Conservation (phyloP, 176 grass and related monocot genomes). For the Echinochloa phyllopogon region DNA sequence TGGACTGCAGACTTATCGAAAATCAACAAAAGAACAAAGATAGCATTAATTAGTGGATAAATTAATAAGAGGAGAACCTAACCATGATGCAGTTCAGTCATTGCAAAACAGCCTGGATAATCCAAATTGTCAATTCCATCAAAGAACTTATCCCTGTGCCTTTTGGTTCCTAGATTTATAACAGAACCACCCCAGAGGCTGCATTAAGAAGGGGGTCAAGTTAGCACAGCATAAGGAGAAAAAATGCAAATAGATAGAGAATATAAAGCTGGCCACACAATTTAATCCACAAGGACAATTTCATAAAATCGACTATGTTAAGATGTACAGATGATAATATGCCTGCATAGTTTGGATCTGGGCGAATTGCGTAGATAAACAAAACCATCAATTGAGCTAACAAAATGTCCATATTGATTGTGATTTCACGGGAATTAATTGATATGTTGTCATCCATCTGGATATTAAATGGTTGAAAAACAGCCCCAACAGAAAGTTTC, state of each 20-base stretch:
- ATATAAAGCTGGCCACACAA: neutral
- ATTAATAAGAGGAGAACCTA: slow-evolving; percentile 41
- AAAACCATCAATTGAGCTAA: neutral
- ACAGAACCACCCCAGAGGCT: slow-evolving; percentile 97
- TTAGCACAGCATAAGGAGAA: slow-evolving; percentile 4
- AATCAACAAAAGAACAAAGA: neutral
- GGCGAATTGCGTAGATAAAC: neutral
- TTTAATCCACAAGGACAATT: neutral
- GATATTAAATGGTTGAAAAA: neutral
- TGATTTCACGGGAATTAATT: neutral
- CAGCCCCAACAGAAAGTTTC: neutral
- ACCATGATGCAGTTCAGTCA: slow-evolving; percentile 99
- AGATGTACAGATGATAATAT: neutral
- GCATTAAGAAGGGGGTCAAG: slow-evolving; percentile 45
- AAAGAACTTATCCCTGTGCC: slow-evolving; percentile 90
- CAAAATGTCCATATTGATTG: neutral
- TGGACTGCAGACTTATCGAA: neutral
- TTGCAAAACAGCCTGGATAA: slow-evolving; percentile 96
- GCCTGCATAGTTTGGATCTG: neutral
- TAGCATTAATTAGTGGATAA: neutral
- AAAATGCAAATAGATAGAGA: neutral
- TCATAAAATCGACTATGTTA: neutral
- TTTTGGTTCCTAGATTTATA: slow-evolving; percentile 91
- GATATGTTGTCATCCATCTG: neutral
- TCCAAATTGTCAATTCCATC: slow-evolving; percentile 93